Conservation (phyloP, 2,329 filamentous ascomycete species). For the Colletotrichum sp. region DNA sequence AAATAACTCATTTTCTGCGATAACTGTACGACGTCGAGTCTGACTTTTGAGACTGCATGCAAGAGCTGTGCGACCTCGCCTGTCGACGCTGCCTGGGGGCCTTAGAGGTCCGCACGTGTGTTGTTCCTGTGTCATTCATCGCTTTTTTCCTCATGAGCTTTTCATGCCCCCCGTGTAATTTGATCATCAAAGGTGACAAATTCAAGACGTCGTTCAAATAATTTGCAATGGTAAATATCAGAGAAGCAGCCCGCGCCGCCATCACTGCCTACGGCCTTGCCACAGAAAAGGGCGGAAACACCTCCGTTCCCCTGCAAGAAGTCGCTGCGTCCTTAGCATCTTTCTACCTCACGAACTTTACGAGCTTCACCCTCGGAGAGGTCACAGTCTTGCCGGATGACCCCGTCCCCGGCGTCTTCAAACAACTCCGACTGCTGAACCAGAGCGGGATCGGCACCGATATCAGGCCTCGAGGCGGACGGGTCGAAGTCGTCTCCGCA, state of each 20-base stretch:
- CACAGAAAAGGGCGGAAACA: not conserved
- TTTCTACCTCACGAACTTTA: conserved; percentile 11
- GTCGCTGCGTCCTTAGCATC: not conserved
- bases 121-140: not conserved
- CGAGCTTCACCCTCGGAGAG: not conserved
- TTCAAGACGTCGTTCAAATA: accelerated
- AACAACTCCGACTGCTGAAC: not conserved
- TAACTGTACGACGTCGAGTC: not conserved
- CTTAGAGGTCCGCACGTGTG: not conserved
- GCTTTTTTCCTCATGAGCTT: accelerated
- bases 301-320: not conserved
- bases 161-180: accelerated
- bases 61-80: not conserved
- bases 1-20: not conserved
- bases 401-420: not conserved
- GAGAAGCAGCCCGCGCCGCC: not conserved
- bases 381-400: not conserved
- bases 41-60: not conserved
- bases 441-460: conserved; percentile 19
- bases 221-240: conserved; percentile 6
- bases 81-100: accelerated
- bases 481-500: not conserved
- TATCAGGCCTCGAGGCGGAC: not conserved
- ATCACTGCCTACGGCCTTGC: conserved; percentile 4
- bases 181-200: accelerated